Evolutionary conservation across 1,139 yeast species (phyloP), one percentile per base, ranked within the genome.

Genomic region (Pichia inconspicua): DNA sequence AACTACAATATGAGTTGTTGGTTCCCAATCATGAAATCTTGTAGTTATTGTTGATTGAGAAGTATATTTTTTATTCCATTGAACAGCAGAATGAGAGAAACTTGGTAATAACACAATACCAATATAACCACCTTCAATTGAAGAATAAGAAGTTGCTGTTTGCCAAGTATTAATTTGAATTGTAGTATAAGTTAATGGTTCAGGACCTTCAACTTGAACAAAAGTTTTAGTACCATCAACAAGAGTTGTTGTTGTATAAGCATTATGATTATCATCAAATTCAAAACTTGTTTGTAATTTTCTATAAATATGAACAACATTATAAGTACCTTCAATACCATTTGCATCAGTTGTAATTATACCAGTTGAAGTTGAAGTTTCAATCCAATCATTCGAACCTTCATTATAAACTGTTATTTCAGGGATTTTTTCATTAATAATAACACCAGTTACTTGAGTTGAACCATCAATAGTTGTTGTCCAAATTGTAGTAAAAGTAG

Each of bases 171-270:
- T 28, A 2, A 45, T 6, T 6, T 27, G 22, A 11, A 40, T 28
- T 1, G 17, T 32, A 4, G 45, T 34, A 8, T 27, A 25, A 0
- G 42, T 15, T 10, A 41, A 4, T 2, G 42, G 27, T 15, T 39
- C n/a, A 6, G 53, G 51, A n/a, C 39, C 45, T 4, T 27, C 44
- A 41, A 50, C 39, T 9, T 19, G 34, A 19, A 48, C 19, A 10
- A 31, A 45, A 9, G 45, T 46, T 2, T 12, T 38, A 9, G 31
- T 32, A 12, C 42, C 22, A n/a, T 27, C 6, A 11, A 46, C 42
- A 15, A 38, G 7, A 7, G 50, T 41, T 8, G 37, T 14, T 12
- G 25, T 36, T 5, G 49, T 19, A 6, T 22, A 38, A 22, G 11
- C 25, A 3, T 44, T 25, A 14, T 10, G 22, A 1, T 25, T 34